Evolutionary conservation across 495 filamentous ascomycete genomes (phyloP).

Genomic region (Cetradonia linearis): DNA sequence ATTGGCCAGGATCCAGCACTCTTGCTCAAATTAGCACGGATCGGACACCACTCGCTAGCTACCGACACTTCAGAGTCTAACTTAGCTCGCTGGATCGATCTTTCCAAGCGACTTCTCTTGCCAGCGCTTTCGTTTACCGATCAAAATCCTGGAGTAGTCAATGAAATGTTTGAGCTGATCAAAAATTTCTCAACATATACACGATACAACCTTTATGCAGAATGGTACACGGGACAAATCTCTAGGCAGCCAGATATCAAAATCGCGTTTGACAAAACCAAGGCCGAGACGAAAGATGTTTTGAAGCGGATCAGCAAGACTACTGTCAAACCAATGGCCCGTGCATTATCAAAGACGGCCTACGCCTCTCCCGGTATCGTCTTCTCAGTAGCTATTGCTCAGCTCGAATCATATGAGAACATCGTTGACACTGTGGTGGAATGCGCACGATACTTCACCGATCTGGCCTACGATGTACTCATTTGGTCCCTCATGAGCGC

Average conservation of each 20-base stretch:
- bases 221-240: slow-evolving; percentile 73
- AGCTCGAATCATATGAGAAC: slow-evolving; percentile 87
- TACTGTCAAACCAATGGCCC: slow-evolving; percentile 75
- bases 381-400: slow-evolving; percentile 71
- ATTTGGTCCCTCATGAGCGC: slow-evolving; percentile 79
- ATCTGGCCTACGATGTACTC: slow-evolving; percentile 83
- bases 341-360: slow-evolving; percentile 75
- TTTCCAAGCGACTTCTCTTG: slow-evolving; percentile 71
- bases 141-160: slow-evolving; percentile 69
- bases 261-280: slow-evolving; percentile 63
- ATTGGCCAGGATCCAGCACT: slow-evolving; percentile 74
- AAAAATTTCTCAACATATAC: slow-evolving; percentile 62
- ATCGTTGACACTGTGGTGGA: slow-evolving; percentile 87
- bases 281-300: slow-evolving; percentile 64
- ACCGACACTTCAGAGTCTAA: slow-evolving; percentile 63
- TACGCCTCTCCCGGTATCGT: slow-evolving; percentile 83
- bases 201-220: slow-evolving; percentile 83
- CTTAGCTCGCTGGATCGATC: slow-evolving; percentile 59
- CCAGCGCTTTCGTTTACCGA: slow-evolving; percentile 77
- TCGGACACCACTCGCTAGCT: slow-evolving; percentile 63
- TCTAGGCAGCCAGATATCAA: slow-evolving; percentile 70
- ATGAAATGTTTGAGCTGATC: slow-evolving; percentile 74
- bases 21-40: slow-evolving; percentile 68
- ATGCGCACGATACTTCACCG: slow-evolving; percentile 85
- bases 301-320: slow-evolving; percentile 78